Conservation (phyloP, 2,329 filamentous ascomycete species). For the Penicillium sp. region DNA sequence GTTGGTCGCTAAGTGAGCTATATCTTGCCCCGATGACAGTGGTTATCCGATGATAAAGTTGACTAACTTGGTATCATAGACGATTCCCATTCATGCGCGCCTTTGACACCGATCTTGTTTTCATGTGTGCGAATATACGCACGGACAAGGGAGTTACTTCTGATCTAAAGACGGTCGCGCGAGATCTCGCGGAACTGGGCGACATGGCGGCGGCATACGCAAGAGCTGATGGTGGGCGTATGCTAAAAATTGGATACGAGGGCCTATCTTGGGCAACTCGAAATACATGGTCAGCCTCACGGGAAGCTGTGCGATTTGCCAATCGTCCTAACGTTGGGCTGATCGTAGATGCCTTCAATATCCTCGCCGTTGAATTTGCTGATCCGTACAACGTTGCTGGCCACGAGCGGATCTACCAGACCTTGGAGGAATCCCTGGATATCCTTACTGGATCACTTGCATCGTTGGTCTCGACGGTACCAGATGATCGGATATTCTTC, state of each 20-base stretch:
- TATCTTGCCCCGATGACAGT: background rate
- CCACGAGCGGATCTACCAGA: constrained; percentile 29
- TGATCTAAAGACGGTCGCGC: constrained; percentile 30
- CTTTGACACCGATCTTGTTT: constrained; percentile 36
- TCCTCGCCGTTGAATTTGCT: constrained; percentile 34
- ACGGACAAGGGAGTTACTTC: constrained; percentile 30
- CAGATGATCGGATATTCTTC: constrained; percentile 34
- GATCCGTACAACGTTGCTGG: constrained; percentile 30
- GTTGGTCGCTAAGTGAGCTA: constrained; percentile 24
- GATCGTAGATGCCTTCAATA: constrained; percentile 34
- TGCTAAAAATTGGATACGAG: constrained; percentile 34
- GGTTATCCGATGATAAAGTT: background rate
- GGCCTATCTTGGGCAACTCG: constrained; percentile 33
- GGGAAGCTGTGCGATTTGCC: constrained; percentile 33
- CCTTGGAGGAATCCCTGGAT: constrained; percentile 26
- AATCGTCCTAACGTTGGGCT: constrained; percentile 33
- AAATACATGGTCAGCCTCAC: constrained; percentile 35
- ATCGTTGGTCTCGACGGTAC: constrained; percentile 25
- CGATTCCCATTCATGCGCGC: constrained; percentile 38
- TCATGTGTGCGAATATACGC: constrained; percentile 36
- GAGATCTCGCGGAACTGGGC: constrained; percentile 32
- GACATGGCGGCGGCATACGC: constrained; percentile 31
- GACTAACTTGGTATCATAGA: background rate
- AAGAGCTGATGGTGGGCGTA: constrained; percentile 25
- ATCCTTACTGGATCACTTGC: constrained; percentile 26